Evolutionary conservation across 208 protist species (phyloP).

Genomic region (Crithidia fasciculata): DNA sequence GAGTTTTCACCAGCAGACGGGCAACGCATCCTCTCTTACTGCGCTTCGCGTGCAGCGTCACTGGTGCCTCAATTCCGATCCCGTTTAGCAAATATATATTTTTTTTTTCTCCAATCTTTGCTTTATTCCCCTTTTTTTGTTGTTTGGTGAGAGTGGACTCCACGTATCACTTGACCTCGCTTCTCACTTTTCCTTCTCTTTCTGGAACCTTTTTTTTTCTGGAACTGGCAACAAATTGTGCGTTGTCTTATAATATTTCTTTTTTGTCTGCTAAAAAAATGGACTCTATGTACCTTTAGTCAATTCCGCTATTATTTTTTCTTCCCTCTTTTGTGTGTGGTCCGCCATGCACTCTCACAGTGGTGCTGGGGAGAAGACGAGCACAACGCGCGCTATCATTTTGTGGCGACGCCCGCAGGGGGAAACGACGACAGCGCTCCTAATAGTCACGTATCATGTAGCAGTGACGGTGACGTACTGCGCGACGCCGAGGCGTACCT

Average conservation of each 20-base stretch:
- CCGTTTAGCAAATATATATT: not conserved
- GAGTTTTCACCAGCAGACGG: no score
- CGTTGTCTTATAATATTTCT: not conserved
- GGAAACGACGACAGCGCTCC: not conserved
- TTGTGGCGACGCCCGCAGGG: no score
- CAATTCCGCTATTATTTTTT: constrained; percentile 2
- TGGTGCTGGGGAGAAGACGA: no score
- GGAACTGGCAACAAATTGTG: not conserved
- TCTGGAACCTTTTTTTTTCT: constrained; percentile 3
- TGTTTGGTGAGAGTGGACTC: no score
- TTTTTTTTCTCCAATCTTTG: not conserved
- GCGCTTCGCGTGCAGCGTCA: no score
- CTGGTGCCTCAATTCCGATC: not conserved
- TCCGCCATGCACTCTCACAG: no score
- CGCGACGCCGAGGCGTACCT: constrained; percentile 8
- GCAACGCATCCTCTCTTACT: not conserved
- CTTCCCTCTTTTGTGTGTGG: not conserved
- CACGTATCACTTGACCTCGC: no score
- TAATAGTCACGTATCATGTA: not conserved
- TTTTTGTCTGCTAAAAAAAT: constrained; percentile 10
- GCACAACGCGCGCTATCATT: no score
- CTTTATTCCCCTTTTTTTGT: no score
- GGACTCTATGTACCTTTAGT: constrained; percentile 9
- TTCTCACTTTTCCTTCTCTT: constrained; percentile 8
- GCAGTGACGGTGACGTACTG: constrained; percentile 4